Conservation (phyloP, 1,284 basidiomycete species). For the Volvariella volvacea region DNA sequence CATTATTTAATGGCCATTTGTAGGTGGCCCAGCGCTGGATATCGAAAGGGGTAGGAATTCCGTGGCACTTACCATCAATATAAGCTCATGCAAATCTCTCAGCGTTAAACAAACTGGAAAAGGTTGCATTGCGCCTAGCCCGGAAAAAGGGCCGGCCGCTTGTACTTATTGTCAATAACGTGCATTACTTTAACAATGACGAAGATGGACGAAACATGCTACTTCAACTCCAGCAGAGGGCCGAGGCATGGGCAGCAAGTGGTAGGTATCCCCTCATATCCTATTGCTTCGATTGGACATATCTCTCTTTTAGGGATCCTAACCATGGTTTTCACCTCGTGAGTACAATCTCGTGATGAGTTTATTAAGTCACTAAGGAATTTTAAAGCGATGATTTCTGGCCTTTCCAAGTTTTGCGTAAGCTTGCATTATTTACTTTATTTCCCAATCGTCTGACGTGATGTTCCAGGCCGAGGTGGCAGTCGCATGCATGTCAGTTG, state of each 20-base stretch:
- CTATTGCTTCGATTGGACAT: background rate
- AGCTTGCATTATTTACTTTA: constrained; percentile 18
- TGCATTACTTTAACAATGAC: constrained; percentile 77
- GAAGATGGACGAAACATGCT: constrained; percentile 74
- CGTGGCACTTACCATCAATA: background rate
- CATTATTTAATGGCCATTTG: constrained; percentile 1
- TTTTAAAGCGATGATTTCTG: constrained; percentile 67
- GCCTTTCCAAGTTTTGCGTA: constrained; percentile 64
- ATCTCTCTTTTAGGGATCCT: constrained; percentile 55
- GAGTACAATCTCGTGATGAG: constrained; percentile 19
- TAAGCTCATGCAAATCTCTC: constrained; percentile 1
- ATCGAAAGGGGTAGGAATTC: constrained; percentile 62
- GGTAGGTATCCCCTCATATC: constrained; percentile 33
- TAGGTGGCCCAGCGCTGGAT: constrained; percentile 73
- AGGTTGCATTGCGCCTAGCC: constrained; percentile 69
- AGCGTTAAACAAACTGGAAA: constrained; percentile 82
- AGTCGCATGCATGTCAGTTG: constrained; percentile 63
- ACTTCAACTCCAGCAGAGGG: constrained; percentile 78
- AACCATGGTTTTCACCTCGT: constrained; percentile 77
- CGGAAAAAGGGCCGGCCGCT: constrained; percentile 56
- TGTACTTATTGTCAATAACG: constrained; percentile 72
- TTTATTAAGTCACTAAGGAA: constrained; percentile 3
- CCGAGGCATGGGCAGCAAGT: constrained; percentile 79
- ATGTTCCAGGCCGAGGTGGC: constrained; percentile 53
- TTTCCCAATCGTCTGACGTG: constrained; percentile 9